phyloP scores from a whole-genome alignment of 805 yeast genomes.

The Saccharomycopsis sp. region DNA sequence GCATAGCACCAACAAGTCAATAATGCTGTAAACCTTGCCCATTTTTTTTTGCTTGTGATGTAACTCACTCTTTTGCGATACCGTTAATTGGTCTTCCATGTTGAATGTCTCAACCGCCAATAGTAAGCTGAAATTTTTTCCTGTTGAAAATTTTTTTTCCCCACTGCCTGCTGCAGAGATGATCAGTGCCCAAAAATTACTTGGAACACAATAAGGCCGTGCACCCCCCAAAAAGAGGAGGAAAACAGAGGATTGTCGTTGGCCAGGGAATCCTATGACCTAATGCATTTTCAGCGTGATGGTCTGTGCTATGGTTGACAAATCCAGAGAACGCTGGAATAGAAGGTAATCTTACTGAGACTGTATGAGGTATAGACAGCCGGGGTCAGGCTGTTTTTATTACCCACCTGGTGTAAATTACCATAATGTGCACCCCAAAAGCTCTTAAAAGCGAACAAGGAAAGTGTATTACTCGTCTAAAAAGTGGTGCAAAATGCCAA shows the following conservation, averaged over 20 bases:
- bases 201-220: background rate
- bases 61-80: background rate
- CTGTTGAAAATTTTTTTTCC: background rate
- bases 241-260: no score
- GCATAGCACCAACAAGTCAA: slow-evolving; percentile 13
- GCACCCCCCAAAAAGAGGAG: no score
- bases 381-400: background rate
- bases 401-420: background rate
- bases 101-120: background rate
- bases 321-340: no score
- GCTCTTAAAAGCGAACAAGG: background rate
- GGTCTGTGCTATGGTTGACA: no score
- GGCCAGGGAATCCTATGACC: background rate
- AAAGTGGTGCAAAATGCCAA: background rate
- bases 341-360: no score
- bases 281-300: background rate
- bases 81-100: background rate
- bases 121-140: background rate
- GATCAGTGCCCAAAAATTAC: background rate
- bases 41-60: background rate
- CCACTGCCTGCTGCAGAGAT: no score
- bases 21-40: background rate
- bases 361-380: no score
- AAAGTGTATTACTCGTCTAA: background rate
- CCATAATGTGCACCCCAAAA: background rate